These are phyloP conservation scores for Pseudotsuga menziesii DNA, from an alignment of 75 land plant genomes.

Conservation along the genomic window DNA sequence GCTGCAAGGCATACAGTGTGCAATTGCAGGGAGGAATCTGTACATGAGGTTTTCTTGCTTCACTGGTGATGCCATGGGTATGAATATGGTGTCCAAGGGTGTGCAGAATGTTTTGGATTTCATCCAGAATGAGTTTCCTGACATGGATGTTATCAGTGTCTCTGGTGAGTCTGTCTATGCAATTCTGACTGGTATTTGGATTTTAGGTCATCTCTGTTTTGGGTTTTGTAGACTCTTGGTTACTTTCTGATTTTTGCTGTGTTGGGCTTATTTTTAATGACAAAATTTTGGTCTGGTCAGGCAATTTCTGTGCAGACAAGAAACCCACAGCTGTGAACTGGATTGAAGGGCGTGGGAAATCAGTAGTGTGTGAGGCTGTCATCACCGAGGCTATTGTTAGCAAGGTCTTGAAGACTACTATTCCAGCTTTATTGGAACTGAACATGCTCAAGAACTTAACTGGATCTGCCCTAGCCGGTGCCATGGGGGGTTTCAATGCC, in stretches of 20 bases:
- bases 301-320: slow-evolving; percentile 58
- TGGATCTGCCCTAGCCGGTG: slow-evolving; percentile 89
- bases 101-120: slow-evolving; percentile 80
- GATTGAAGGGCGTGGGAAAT: slow-evolving; percentile 84
- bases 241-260: too few species aligned
- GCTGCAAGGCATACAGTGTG: slow-evolving; percentile 63
- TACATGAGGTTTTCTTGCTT: slow-evolving; percentile 73
- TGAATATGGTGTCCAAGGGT: slow-evolving; percentile 97
- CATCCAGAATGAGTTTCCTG: slow-evolving; percentile 65
- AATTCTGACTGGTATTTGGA: too few species aligned
- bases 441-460: slow-evolving; percentile 82
- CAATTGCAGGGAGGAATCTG: slow-evolving; percentile 77
- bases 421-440: slow-evolving; percentile 81
- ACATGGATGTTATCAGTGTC: slow-evolving; percentile 83
- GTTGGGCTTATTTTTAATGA: too few species aligned
- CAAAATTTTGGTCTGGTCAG: slow-evolving; percentile 17
- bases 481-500: slow-evolving; percentile 83
- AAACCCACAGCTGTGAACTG: slow-evolving; percentile 74
- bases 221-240: too few species aligned
- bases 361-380: slow-evolving; percentile 79
- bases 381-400: slow-evolving; percentile 59
- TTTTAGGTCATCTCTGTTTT: too few species aligned
- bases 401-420: slow-evolving; percentile 74
- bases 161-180: slow-evolving; percentile 42
- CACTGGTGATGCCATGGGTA: slow-evolving; percentile 99